phyloP scores from a whole-genome alignment of 2,329 filamentous ascomycete genomes.

The Aspergillus oerlinghausenensis region DNA sequence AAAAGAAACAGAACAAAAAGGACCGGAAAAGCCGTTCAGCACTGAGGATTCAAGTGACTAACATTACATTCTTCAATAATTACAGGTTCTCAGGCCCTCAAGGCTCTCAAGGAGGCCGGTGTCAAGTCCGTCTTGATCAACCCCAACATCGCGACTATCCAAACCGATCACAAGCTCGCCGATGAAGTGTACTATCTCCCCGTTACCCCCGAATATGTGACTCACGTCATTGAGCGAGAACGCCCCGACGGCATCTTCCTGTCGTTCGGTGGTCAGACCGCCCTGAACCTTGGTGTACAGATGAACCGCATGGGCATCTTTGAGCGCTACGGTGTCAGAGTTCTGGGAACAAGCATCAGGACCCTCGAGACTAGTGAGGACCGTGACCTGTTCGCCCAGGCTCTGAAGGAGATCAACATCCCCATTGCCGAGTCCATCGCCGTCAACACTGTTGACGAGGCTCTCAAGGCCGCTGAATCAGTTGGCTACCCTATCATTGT shows the following conservation, averaged over 20 bases:
- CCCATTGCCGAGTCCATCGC: conserved; percentile 96
- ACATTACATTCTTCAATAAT: conserved; percentile 8
- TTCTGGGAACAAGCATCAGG: conserved; percentile 89
- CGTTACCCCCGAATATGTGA: conserved; percentile 95
- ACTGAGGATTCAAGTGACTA: conserved; percentile 11
- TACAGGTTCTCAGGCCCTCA: conserved; percentile 87
- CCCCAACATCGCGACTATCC: conserved; percentile 97
- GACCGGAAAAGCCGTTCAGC: background rate
- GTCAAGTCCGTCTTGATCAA: conserved; percentile 91
- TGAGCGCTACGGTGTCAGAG: conserved; percentile 90
- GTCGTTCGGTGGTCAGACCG: conserved; percentile 95
- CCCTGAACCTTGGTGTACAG: conserved; percentile 91
- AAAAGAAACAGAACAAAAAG: background rate
- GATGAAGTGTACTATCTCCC: conserved; percentile 98
- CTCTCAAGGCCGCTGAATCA: conserved; percentile 75
- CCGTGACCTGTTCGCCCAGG: conserved; percentile 91
- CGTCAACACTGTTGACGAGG: conserved; percentile 85
- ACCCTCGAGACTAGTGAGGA: conserved; percentile 94
- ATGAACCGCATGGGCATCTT: conserved; percentile 96
- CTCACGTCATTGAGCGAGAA: conserved; percentile 95
- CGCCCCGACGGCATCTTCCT: conserved; percentile 95
- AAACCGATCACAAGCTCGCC: conserved; percentile 91
- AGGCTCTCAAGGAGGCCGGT: conserved; percentile 92
- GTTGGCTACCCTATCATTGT: conserved; percentile 98
- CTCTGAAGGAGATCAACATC: conserved; percentile 94